phyloP scores from a whole-genome alignment of 371 early-diverging fungal species.

The Saksenaea oblongispora region DNA sequence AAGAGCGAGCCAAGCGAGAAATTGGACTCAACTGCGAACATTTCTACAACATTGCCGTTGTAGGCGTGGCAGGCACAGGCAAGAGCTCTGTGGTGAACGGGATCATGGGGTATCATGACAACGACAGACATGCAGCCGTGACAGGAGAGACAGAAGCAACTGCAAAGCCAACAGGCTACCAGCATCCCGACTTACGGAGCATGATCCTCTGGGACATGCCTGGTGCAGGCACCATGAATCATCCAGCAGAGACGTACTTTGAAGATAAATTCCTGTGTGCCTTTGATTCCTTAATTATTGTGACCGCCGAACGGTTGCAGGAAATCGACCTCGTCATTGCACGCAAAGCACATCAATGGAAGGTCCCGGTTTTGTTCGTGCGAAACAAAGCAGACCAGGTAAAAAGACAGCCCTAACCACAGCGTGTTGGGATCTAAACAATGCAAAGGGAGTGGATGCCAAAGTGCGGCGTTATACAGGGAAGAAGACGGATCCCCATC shows the following conservation, averaged over 20 bases:
- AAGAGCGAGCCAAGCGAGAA: slow-evolving; percentile 27
- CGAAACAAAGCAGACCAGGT: slow-evolving; percentile 52
- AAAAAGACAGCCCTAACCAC: neutral
- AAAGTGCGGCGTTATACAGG: slow-evolving; percentile 25
- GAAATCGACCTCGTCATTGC: slow-evolving; percentile 40
- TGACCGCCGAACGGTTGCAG: slow-evolving; percentile 46
- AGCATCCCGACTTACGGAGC: slow-evolving; percentile 44
- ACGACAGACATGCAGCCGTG: slow-evolving; percentile 27
- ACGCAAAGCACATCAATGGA: slow-evolving; percentile 32
- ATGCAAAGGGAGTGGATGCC: slow-evolving; percentile 33
- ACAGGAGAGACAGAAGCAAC: slow-evolving; percentile 51
- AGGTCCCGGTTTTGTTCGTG: slow-evolving; percentile 41
- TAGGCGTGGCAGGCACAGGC: slow-evolving; percentile 47
- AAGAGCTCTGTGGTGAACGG: slow-evolving; percentile 55
- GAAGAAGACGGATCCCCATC: slow-evolving; percentile 16
- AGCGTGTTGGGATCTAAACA: neutral
- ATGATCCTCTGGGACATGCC: slow-evolving; percentile 58
- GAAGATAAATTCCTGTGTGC: slow-evolving; percentile 48
- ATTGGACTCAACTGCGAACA: slow-evolving; percentile 38
- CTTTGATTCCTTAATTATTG: slow-evolving; percentile 50
- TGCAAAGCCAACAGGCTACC: slow-evolving; percentile 28
- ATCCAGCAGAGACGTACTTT: slow-evolving; percentile 47
- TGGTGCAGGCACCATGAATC: slow-evolving; percentile 43
- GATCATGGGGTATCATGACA: slow-evolving; percentile 43
- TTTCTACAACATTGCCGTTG: slow-evolving; percentile 49